Base-by-base conservation (phyloP, 176 grass and related monocot genomes). In the Triticum turgidum region DNA sequence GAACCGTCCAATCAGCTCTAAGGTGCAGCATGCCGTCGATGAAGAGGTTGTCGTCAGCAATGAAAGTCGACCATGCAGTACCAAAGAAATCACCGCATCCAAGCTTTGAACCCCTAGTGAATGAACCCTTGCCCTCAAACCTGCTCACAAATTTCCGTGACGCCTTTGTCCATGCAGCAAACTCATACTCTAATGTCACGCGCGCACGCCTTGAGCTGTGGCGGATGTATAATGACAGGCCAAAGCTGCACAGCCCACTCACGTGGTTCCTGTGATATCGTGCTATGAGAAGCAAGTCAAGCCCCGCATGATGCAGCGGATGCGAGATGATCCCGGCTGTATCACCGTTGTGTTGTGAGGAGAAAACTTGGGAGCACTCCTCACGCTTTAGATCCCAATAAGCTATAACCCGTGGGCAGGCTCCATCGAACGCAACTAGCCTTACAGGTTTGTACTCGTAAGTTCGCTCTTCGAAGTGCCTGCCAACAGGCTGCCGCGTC, bases 351-450 rank as follows among this genome's bases (percentile, higher is more conserved):
- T 4, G 49, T 17, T 52, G 0, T 15, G 14, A 52, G 17, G 13
- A 6, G 14, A 17, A 52, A 52, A 52, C 0, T 52, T 6, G 49
- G 49, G 13, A 15, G 14, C 94, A 97, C 68, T 97, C 92, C 44
- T 97, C 94, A 4, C 92, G 88, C 73, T 91, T 97, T 20, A 97
- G 84, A 62, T 94, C 94, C 81, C 94, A 83, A 73, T 91, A 97
- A 54, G 88, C 90, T n/a, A 94, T 94, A 84, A 90, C 94, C 78
- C 89, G 86, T 12, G 92, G 92, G 61, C 76, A 89, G 20, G 94
- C 81, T 29, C 83, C 42, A 65, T 94, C 94, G 78, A 97, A 94
- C 56, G 91, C 94, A 3, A 94, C 90, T 5, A 94, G 90, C 80
- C 92, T 94, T 29, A 97, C 25, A 30, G 92, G 92, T 27, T 90